Base-by-base conservation (phyloP, 2,329 filamentous ascomycete genomes). In the Trichophyton equinum region DNA sequence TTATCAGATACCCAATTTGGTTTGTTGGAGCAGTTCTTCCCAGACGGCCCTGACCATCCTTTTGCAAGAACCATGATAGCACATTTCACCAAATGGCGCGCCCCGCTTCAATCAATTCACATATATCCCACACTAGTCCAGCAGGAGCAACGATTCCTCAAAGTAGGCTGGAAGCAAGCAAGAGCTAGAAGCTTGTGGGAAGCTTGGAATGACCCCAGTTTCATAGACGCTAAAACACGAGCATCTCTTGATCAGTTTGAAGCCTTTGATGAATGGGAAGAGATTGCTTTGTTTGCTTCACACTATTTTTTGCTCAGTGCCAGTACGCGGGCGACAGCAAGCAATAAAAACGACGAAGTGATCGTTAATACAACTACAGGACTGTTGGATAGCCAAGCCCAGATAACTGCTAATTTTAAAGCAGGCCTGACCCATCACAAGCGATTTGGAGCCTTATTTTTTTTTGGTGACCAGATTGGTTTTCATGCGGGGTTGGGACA, bases 211-310 rank as follows among this genome's bases (percentile, higher is more conserved):
- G 83, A 88, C 65, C 77, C 83, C 13, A 69, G 75, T 2, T 91
- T 91, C 70, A 74, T 95, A 20, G 78, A 77, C 4, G 68, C 79
- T 0, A 73, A 78, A 0, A 80, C 89, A 63, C 81, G 89, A 64
- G 75, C 71, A 40, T 75, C 75, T 9, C 74, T 96, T 13, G 86
- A 96, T 66, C 69, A 75, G 0, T 73, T 91, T 15, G 92, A 96
- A 69, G 84, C 87, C 0, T 96, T 97, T 69, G 92, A 97, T 71
- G 91, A 96, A 73, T 96, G 90, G 90, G 92, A 97, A 73, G 92
- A 96, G 68, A 91, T 96, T 69, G 85, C 87, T 1, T 77, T 96
- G 0, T 96, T 95, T 71, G 84, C 83, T 1, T 85, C 85, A 38
- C 91, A 96, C 73, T 95, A 96, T 72, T 88, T 91, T 66, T 75